Evolutionary conservation across 345 rosid species (phyloP).

Genomic region (Eucalyptus lansdowneana): DNA sequence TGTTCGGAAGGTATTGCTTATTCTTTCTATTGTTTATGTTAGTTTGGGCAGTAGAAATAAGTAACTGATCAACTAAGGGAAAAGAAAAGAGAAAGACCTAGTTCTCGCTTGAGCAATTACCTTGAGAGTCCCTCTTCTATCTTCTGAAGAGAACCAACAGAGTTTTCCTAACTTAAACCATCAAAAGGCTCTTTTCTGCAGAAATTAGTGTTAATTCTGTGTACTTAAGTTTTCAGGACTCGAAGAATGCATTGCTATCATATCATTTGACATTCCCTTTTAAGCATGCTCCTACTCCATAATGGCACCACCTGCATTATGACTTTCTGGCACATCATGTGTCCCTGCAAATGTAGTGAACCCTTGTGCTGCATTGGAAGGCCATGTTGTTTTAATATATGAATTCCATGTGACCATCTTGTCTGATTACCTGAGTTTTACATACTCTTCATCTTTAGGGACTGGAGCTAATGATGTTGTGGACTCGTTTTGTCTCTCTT

Average conservation of each 20-base stretch:
- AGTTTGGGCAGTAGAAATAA: neutral
- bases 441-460: neutral
- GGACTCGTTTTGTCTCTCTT: neutral
- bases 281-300: neutral
- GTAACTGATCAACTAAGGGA: neutral
- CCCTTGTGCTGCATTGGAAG: neutral
- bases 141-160: neutral
- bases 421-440: neutral
- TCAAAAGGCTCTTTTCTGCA: neutral
- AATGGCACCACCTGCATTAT: neutral
- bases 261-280: neutral
- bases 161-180: neutral
- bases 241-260: neutral
- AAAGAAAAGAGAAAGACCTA: neutral
- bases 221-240: neutral
- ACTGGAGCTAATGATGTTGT: neutral
- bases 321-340: neutral
- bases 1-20: constrained; percentile 70
- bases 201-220: neutral
- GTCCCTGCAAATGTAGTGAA: neutral
- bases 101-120: neutral
- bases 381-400: neutral
- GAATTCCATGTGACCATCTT: neutral
- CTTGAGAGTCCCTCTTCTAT: neutral
- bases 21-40: neutral